Conservation (phyloP, 1,284 basidiomycete species). For the Malassezia yamatoensis region DNA sequence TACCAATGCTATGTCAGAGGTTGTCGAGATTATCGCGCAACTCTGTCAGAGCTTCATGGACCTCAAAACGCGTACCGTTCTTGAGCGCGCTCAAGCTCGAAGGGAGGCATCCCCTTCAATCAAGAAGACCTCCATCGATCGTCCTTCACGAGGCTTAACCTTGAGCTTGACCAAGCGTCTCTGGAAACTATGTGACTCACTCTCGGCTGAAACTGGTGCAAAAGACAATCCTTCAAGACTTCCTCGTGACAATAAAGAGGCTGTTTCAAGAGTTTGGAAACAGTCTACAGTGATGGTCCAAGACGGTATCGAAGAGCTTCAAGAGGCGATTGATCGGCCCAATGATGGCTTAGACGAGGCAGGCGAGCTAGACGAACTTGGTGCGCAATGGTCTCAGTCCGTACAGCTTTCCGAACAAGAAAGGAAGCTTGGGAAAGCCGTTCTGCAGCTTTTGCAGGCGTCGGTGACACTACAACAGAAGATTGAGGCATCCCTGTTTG, state of each 20-base stretch:
- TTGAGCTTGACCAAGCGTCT: constrained; percentile 13
- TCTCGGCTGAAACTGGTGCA: background rate
- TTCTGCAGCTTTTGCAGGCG: background rate
- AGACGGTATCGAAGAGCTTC: constrained; percentile 28
- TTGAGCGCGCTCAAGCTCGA: constrained; percentile 22
- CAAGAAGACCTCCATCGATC: background rate
- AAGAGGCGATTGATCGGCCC: constrained; percentile 19
- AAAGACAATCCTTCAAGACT: constrained; percentile 14
- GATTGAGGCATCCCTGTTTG: background rate
- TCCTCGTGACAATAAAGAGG: constrained; percentile 29
- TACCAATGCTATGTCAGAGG: constrained; percentile 21
- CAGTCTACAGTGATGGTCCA: constrained; percentile 26
- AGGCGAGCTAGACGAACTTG: constrained; percentile 15
- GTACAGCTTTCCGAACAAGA: constrained; percentile 1
- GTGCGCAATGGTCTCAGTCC: constrained; percentile 1
- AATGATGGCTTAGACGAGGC: constrained; percentile 12
- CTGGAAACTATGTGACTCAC: constrained; percentile 9
- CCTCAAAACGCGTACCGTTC: constrained; percentile 21
- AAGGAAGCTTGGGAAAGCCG: background rate
- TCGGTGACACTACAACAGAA: background rate
- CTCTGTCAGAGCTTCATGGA: constrained; percentile 35
- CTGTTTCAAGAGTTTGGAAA: constrained; percentile 24
- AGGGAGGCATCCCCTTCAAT: constrained; percentile 14
- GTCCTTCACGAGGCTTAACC: background rate
- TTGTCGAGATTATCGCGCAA: constrained; percentile 27